Conservation (phyloP, 2,329 filamentous ascomycete genomes). For the Fusarium sp. region DNA sequence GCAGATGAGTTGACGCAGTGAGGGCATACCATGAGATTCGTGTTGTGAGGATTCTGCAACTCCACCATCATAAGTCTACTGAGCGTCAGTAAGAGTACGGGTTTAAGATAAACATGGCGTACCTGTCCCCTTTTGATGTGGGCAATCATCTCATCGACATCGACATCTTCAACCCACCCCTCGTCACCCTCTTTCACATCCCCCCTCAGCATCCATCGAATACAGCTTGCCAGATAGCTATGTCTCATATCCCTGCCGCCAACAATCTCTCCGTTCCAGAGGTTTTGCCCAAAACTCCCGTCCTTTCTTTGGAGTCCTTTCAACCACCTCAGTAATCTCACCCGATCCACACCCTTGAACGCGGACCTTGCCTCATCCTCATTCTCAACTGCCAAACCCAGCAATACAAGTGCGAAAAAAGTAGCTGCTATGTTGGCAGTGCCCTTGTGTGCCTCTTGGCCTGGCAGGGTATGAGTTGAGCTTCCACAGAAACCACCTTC, state of each 20-base stretch:
- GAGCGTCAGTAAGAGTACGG: slow-evolving; percentile 11
- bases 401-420: slow-evolving; percentile 85
- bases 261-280: slow-evolving; percentile 72
- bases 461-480: slow-evolving; percentile 70
- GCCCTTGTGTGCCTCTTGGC: slow-evolving; percentile 62
- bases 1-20: slow-evolving; percentile 12
- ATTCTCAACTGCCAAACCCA: slow-evolving; percentile 68
- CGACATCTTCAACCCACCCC: slow-evolving; percentile 77
- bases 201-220: slow-evolving; percentile 86
- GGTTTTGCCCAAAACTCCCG: slow-evolving; percentile 91
- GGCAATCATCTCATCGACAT: slow-evolving; percentile 77
- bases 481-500: slow-evolving; percentile 91
- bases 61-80: slow-evolving; percentile 86
- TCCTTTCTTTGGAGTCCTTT: slow-evolving; percentile 81
- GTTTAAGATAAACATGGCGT: not conserved
- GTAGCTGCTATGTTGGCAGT: slow-evolving; percentile 86
- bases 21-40: slow-evolving; percentile 81
- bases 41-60: slow-evolving; percentile 83
- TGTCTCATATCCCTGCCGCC: slow-evolving; percentile 90
- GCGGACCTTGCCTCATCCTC: slow-evolving; percentile 59
- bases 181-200: slow-evolving; percentile 64
- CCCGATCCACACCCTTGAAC: slow-evolving; percentile 76
- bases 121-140: slow-evolving; percentile 79
- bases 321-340: slow-evolving; percentile 81
- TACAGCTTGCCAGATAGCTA: slow-evolving; percentile 85